phyloP scores from a whole-genome alignment of 495 filamentous ascomycete species.

The Penicillium tannophilum region DNA sequence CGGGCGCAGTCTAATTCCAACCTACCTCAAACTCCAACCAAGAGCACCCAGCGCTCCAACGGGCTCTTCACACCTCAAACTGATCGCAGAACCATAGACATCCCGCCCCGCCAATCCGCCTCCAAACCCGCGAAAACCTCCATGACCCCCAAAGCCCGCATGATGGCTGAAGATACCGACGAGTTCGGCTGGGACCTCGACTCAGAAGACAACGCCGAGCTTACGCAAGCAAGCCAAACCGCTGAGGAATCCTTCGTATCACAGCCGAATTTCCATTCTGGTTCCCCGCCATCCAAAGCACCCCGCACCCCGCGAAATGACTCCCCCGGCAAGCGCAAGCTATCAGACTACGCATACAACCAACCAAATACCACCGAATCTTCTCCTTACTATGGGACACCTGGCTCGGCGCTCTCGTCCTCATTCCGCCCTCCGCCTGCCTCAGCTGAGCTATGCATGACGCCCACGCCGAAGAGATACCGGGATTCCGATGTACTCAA shows the following conservation, averaged over 20 bases:
- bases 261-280: conserved; percentile 23
- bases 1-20: conserved; percentile 15
- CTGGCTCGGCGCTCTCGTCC: conserved; percentile 9
- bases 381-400: background rate
- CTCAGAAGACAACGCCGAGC: conserved; percentile 36
- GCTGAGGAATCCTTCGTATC: conserved; percentile 19
- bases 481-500: conserved; percentile 30
- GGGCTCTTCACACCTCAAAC: conserved; percentile 45
- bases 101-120: conserved; percentile 15
- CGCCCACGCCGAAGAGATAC: conserved; percentile 55
- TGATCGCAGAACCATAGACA: conserved; percentile 22
- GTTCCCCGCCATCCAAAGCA: conserved; percentile 34
- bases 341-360: conserved; percentile 31
- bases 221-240: conserved; percentile 12
- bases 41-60: conserved; percentile 6
- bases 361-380: conserved; percentile 1
- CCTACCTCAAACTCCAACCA: conserved; percentile 29
- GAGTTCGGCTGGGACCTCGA: conserved; percentile 50
- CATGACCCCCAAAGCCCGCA: conserved; percentile 37
- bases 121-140: conserved; percentile 28
- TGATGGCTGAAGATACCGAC: conserved; percentile 47
- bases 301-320: conserved; percentile 44
- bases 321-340: conserved; percentile 57
- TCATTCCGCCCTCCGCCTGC: conserved; percentile 34
- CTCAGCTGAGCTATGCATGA: conserved; percentile 40